phyloP scores from a whole-genome alignment of 164 flowering plant species.

The Macadamia tetraphylla region DNA sequence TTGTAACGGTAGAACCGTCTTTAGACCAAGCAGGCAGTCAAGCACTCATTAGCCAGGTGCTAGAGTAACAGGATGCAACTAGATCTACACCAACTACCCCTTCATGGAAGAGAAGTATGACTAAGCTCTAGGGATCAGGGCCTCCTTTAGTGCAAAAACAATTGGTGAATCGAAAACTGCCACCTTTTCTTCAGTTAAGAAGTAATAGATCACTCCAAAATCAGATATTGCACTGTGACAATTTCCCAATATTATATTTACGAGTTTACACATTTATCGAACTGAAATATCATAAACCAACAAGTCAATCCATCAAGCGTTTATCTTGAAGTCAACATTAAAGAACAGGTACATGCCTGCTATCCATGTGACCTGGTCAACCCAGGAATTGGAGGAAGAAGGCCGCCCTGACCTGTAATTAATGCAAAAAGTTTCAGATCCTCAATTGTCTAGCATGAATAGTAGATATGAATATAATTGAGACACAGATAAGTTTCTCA shows the following conservation, averaged over 20 bases:
- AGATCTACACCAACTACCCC: too few relatives aligned
- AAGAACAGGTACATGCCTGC: slow-evolving; percentile 47
- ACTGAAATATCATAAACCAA: background rate
- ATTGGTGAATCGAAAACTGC: too few relatives aligned
- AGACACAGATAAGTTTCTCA: background rate
- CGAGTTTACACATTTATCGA: background rate
- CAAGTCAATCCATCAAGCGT: background rate
- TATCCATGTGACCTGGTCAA: slow-evolving; percentile 85
- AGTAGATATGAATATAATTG: background rate
- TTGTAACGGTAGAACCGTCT: too few relatives aligned
- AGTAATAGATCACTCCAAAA: too few relatives aligned
- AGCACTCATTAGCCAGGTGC: too few relatives aligned
- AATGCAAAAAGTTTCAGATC: slow-evolving; percentile 7
- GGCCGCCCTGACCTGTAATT: slow-evolving; percentile 85
- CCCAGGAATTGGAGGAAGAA: slow-evolving; percentile 62
- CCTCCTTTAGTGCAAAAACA: too few relatives aligned
- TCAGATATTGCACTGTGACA: background rate
- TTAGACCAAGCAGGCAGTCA: too few relatives aligned
- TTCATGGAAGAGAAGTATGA: too few relatives aligned
- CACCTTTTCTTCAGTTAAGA: too few relatives aligned
- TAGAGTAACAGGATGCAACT: too few relatives aligned
- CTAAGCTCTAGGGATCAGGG: too few relatives aligned
- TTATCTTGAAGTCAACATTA: slow-evolving; percentile 6
- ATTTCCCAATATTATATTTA: background rate
- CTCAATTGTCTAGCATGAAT: background rate